Conservation (phyloP, 2,329 filamentous ascomycete genomes). For the Trichoderma koningiopsis region DNA sequence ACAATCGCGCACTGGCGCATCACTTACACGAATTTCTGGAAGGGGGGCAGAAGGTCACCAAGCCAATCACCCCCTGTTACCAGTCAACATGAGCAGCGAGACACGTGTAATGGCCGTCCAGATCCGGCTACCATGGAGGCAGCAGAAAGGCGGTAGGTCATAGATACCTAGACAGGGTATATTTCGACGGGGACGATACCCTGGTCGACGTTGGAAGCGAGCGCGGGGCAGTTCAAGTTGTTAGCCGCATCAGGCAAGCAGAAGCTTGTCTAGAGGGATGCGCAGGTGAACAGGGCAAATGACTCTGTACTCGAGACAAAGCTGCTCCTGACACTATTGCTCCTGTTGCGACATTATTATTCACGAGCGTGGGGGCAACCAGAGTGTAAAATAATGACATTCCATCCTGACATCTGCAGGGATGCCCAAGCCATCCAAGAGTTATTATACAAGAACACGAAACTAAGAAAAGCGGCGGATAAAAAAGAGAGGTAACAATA, state of each 20-base stretch:
- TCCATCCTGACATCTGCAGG: not conserved
- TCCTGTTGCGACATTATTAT: not conserved
- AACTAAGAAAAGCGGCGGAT: not conserved
- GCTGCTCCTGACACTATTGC: not conserved
- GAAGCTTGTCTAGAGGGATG: not conserved
- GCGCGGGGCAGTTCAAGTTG: not conserved
- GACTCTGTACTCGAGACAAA: not conserved
- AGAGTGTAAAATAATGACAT: not conserved
- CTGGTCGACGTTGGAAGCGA: not conserved
- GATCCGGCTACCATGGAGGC: conserved; percentile 6
- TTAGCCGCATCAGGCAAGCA: not conserved
- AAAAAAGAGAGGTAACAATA: not conserved
- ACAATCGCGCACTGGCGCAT: not conserved
- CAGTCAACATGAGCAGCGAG: not conserved
- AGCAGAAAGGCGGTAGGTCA: not conserved
- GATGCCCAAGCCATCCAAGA: not conserved
- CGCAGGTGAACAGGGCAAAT: not conserved
- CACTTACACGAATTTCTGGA: not conserved
- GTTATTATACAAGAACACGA: not conserved
- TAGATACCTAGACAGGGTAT: not conserved
- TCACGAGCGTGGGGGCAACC: not conserved
- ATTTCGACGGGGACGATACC: conserved; percentile 10
- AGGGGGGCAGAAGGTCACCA: not conserved
- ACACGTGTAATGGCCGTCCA: not conserved
- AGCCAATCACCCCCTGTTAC: not conserved